These are phyloP conservation scores for Cyclaneusma minus DNA, from an alignment of 2,329 filamentous ascomycete genomes.

Conservation along the genomic window DNA sequence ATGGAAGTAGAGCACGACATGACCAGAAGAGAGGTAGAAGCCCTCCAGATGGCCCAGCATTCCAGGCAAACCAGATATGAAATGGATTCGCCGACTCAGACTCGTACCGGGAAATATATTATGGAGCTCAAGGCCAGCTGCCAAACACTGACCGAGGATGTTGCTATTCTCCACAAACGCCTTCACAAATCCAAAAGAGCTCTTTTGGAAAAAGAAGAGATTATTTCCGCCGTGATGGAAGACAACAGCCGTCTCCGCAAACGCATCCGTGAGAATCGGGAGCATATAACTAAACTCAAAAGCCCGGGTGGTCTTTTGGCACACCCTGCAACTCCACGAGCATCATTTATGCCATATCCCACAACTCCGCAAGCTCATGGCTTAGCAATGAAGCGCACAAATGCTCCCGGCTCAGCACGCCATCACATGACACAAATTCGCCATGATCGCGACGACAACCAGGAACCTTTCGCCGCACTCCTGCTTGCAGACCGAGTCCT, in stretches of 20 bases:
- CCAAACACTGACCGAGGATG: constrained; percentile 51
- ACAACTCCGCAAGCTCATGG: constrained; percentile 23
- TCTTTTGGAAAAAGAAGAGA: constrained; percentile 64
- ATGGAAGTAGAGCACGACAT: constrained; percentile 86
- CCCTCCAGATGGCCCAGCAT: constrained; percentile 60
- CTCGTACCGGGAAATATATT: constrained; percentile 33
- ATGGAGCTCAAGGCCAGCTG: constrained; percentile 50
- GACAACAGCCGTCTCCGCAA: constrained; percentile 65
- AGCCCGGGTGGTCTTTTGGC: constrained; percentile 58
- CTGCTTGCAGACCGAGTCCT: constrained; percentile 61
- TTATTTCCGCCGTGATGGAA: constrained; percentile 53
- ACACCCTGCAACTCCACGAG: constrained; percentile 40
- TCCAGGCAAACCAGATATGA: constrained; percentile 43
- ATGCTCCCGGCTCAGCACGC: constrained; percentile 22
- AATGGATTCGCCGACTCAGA: constrained; percentile 26
- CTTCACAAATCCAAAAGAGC: constrained; percentile 62
- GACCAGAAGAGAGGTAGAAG: constrained; percentile 75
- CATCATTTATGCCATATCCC: constrained; percentile 28
- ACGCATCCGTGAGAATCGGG: constrained; percentile 77
- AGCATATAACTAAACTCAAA: constrained; percentile 68
- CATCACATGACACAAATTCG: constrained; percentile 21
- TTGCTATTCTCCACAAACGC: constrained; percentile 44
- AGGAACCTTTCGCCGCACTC: constrained; percentile 61
- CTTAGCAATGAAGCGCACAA: constrained; percentile 3
- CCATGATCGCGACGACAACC: constrained; percentile 33